Evolutionary conservation across 768 basidiomycete species (phyloP).

Genomic region (Mycena kentingensis): DNA sequence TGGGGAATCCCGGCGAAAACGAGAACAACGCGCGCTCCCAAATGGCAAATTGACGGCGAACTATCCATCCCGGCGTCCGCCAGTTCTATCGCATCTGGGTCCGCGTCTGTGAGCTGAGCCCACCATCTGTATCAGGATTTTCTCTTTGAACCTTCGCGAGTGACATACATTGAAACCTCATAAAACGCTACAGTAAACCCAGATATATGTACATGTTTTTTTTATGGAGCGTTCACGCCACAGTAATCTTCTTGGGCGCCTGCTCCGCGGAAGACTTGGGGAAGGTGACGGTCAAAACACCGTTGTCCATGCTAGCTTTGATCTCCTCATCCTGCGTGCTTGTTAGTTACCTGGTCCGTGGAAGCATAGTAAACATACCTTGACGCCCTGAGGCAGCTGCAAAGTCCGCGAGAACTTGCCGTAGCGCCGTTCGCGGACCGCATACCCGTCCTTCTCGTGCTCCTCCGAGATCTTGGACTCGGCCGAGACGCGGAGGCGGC

Average conservation of each 20-base stretch:
- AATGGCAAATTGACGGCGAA: too few relatives aligned
- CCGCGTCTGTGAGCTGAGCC: too few relatives aligned
- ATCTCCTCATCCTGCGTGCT: conserved; percentile 32
- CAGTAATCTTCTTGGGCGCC: conserved; percentile 37
- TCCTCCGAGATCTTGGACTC: conserved; percentile 43
- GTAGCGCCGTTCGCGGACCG: conserved; percentile 53
- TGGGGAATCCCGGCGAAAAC: too few relatives aligned
- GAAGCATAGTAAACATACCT: conserved; percentile 38
- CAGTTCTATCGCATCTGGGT: too few relatives aligned
- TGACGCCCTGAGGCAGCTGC: conserved; percentile 55
- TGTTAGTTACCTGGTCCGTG: conserved; percentile 17
- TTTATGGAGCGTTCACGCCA: too few relatives aligned
- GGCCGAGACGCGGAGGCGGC: conserved; percentile 54
- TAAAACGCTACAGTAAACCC: too few relatives aligned
- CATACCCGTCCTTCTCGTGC: conserved; percentile 42
- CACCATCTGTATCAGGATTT: too few relatives aligned
- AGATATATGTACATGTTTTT: too few relatives aligned
- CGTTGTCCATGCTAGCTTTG: conserved; percentile 52
- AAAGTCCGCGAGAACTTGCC: conserved; percentile 51
- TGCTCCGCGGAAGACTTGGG: conserved; percentile 47
- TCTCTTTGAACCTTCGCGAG: too few relatives aligned
- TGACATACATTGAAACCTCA: too few relatives aligned
- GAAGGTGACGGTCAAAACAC: conserved; percentile 53
- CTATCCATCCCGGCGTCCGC: too few relatives aligned
- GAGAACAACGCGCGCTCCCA: too few relatives aligned